These are phyloP conservation scores for Heliosperma pusillum DNA, from an alignment of 148 eudicot species.

Conservation along the genomic window DNA sequence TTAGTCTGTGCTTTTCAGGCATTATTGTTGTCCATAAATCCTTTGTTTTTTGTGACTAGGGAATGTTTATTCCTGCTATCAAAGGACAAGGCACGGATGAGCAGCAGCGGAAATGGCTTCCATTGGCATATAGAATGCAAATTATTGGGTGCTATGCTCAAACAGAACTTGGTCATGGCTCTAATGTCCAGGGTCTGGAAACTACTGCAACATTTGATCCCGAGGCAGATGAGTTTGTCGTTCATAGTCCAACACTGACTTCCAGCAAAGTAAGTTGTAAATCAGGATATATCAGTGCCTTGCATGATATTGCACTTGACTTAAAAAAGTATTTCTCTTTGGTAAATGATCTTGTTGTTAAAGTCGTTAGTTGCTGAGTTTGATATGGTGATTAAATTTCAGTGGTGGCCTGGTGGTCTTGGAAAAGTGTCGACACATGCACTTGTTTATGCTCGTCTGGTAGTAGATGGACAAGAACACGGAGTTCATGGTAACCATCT, in stretches of 20 bases:
- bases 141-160: conserved; percentile 99
- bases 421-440: conserved; percentile 93
- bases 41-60: conserved; percentile 35
- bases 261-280: conserved; percentile 75
- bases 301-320: no score
- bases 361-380: background rate
- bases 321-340: no score
- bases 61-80: conserved; percentile 92
- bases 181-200: conserved; percentile 98
- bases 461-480: conserved; percentile 67
- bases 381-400: conserved; percentile 14
- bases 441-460: conserved; percentile 78
- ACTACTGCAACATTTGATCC: conserved; percentile 99
- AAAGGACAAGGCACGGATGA: conserved; percentile 97
- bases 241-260: conserved; percentile 90
- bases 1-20: background rate
- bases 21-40: background rate
- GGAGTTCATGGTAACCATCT: conserved; percentile 74
- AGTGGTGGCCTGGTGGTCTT: conserved; percentile 99
- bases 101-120: conserved; percentile 89
- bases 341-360: background rate
- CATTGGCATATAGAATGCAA: conserved; percentile 87
- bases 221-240: conserved; percentile 75
- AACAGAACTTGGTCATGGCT: conserved; percentile 99
- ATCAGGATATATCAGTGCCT: no score